Conservation (phyloP, 345 rosid genomes). For the Eucalyptus cloeziana region DNA sequence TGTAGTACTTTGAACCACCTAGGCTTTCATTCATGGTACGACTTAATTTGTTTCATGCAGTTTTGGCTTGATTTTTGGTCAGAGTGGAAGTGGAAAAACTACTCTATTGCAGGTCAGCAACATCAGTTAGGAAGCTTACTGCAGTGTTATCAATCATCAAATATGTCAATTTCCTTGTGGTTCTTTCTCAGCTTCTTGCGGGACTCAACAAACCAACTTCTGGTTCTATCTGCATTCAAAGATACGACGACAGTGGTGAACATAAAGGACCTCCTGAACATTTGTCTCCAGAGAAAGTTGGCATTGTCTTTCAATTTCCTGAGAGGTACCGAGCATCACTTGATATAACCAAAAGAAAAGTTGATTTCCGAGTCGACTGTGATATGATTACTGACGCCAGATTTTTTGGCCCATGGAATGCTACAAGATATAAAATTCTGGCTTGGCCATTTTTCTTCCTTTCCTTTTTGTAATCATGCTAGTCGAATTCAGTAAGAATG, state of each 20-base stretch:
- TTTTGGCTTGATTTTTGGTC: conserved; percentile 92
- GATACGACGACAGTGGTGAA: conserved; percentile 46
- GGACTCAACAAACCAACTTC: conserved; percentile 84
- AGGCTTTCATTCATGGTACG: neutral
- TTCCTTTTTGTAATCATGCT: neutral
- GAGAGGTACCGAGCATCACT: conserved; percentile 46
- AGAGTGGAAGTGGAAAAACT: conserved; percentile 95
- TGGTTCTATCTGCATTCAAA: conserved; percentile 67
- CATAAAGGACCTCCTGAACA: conserved; percentile 24
- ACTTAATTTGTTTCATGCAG: conserved; percentile 18
- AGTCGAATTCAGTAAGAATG: neutral
- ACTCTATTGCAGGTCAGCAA: conserved; percentile 70
- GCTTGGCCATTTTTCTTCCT: neutral
- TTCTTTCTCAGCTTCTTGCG: conserved; percentile 60
- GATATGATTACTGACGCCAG: neutral
- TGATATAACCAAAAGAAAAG: neutral
- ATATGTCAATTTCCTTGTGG: neutral
- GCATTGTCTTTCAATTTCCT: conserved; percentile 92
- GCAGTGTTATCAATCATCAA: neutral
- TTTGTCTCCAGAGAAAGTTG: conserved; percentile 64
- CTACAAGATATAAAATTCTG: neutral
- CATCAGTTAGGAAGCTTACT: neutral
- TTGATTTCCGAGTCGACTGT: neutral
- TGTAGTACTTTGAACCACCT: neutral
- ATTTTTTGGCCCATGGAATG: neutral